Conservation (phyloP, 495 filamentous ascomycete species). For the Penicillium verhagenii region DNA sequence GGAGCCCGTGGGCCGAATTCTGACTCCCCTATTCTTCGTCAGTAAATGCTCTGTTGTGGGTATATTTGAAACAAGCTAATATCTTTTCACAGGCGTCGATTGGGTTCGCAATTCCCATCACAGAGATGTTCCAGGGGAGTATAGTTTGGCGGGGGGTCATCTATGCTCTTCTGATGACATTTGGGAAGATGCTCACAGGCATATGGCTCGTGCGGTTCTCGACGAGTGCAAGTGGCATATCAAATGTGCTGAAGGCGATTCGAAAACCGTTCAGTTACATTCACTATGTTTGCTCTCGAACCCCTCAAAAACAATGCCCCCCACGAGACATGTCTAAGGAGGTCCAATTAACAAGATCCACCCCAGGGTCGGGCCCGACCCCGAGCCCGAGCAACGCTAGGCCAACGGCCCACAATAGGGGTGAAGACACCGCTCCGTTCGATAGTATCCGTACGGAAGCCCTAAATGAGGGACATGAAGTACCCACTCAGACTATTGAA, state of each 20-base stretch:
- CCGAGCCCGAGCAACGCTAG: neutral
- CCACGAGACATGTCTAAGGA: no score
- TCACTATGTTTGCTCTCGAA: slow-evolving; percentile 8
- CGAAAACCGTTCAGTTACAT: slow-evolving; percentile 6
- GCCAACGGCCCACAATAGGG: neutral
- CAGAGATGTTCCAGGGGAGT: slow-evolving; percentile 60
- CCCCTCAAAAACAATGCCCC: neutral
- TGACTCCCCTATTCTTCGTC: slow-evolving; percentile 77
- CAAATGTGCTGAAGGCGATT: slow-evolving; percentile 3
- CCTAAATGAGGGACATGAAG: neutral
- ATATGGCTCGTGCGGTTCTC: slow-evolving; percentile 60
- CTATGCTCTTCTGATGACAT: slow-evolving; percentile 67
- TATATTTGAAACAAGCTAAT: neutral
- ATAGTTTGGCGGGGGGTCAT: slow-evolving; percentile 72
- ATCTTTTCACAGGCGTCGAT: slow-evolving; percentile 57
- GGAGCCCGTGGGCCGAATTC: slow-evolving; percentile 48
- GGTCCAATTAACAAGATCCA: neutral
- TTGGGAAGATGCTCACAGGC: slow-evolving; percentile 64
- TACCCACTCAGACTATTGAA: neutral
- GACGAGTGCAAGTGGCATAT: slow-evolving; percentile 9
- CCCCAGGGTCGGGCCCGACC: neutral
- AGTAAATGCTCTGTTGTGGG: slow-evolving; percentile 21
- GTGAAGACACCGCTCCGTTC: neutral
- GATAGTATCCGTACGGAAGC: no score
- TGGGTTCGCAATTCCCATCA: slow-evolving; percentile 76